Evolutionary conservation across 345 rosid species (phyloP).

Genomic region (Hypericum perforatum): DNA sequence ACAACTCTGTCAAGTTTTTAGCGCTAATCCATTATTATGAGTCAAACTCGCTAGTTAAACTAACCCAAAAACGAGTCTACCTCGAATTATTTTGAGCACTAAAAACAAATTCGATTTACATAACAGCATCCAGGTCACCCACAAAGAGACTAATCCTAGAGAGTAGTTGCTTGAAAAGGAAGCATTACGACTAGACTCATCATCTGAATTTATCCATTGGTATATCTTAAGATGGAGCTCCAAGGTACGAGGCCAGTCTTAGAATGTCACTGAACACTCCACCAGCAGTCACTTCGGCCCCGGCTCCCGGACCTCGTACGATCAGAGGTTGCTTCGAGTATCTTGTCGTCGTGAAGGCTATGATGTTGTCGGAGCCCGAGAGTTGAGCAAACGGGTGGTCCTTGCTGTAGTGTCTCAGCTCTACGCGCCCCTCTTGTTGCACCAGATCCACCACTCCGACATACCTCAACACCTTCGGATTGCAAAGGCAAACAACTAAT

Average conservation of each 20-base stretch:
- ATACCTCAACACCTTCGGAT: constrained; percentile 66
- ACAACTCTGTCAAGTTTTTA: too few relatives aligned
- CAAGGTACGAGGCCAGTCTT: constrained; percentile 84
- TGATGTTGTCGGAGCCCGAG: constrained; percentile 85
- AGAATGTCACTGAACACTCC: constrained; percentile 88
- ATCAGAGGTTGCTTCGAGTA: constrained; percentile 87
- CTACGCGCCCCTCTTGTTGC: constrained; percentile 54
- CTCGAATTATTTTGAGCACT: too few relatives aligned
- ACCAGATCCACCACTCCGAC: constrained; percentile 84
- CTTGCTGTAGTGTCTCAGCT: constrained; percentile 63
- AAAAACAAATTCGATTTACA: too few relatives aligned
- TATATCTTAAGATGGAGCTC: constrained; percentile 68
- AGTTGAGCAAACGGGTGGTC: constrained; percentile 90
- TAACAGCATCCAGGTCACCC: too few relatives aligned
- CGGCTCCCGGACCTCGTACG: constrained; percentile 97
- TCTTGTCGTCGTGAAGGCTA: constrained; percentile 86
- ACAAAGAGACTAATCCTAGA: too few relatives aligned
- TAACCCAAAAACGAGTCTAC: too few relatives aligned
- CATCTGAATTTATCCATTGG: too few relatives aligned
- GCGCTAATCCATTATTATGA: too few relatives aligned
- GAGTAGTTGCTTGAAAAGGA: too few relatives aligned
- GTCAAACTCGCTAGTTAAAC: too few relatives aligned
- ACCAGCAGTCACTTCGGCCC: constrained; percentile 97
- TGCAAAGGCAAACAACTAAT: neutral
- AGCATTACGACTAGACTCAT: too few relatives aligned